Evolutionary conservation across 371 early-diverging fungal genomes (phyloP).

Genomic region (Zopfochytrium polystomum): DNA sequence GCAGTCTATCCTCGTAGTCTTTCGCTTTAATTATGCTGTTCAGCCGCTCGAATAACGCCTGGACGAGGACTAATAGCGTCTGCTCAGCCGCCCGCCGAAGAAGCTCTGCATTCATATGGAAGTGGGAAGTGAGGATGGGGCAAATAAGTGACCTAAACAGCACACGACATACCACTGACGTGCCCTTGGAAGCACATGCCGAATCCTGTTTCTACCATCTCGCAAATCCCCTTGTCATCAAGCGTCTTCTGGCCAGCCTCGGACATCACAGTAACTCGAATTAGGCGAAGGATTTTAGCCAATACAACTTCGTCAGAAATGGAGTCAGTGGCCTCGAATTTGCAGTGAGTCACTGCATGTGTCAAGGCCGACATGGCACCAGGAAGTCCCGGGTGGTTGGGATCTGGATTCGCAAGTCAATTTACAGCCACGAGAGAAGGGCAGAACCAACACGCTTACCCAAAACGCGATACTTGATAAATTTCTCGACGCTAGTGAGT

Average conservation of each 20-base stretch:
- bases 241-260: conserved; percentile 51
- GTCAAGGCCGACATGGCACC: conserved; percentile 68
- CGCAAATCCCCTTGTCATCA: conserved; percentile 90
- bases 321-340: conserved; percentile 91
- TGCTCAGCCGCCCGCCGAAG: conserved; percentile 76
- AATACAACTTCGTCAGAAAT: conserved; percentile 91
- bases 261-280: conserved; percentile 58
- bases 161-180: conserved; percentile 64
- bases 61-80: conserved; percentile 71
- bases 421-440: background rate
- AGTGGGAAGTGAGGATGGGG: background rate
- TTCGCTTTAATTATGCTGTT: conserved; percentile 14
- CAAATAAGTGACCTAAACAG: background rate
- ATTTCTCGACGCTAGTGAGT: conserved; percentile 81
- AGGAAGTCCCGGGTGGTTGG: conserved; percentile 63
- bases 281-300: conserved; percentile 78
- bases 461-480: conserved; percentile 80
- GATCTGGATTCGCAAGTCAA: conserved; percentile 43
- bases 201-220: conserved; percentile 92
- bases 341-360: conserved; percentile 84
- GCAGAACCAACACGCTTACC: conserved; percentile 42
- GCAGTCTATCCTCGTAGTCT: conserved; percentile 18
- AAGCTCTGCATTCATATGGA: conserved; percentile 55
- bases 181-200: conserved; percentile 94
- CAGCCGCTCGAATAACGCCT: conserved; percentile 36